phyloP scores from a whole-genome alignment of 768 basidiomycete species.

The Boletales sp. region DNA sequence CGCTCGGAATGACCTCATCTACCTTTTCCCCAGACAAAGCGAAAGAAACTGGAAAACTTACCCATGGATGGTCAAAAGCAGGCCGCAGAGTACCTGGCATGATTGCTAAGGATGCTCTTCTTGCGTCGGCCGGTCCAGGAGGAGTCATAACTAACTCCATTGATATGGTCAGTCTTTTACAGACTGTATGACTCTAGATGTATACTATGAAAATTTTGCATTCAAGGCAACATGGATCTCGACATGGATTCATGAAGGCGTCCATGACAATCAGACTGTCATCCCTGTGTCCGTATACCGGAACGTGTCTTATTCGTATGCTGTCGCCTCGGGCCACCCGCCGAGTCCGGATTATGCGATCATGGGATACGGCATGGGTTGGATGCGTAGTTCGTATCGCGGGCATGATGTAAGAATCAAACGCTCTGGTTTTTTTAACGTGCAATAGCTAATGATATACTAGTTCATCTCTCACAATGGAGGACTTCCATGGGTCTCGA shows the following conservation, averaged over 20 bases:
- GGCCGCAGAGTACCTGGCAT: constrained; percentile 34
- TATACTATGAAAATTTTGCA: not conserved
- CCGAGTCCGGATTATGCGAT: constrained; percentile 23
- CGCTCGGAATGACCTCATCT: constrained; percentile 39
- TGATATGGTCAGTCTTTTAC: constrained; percentile 37
- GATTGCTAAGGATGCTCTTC: constrained; percentile 23
- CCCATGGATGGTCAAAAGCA: constrained; percentile 30
- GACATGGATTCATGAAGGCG: constrained; percentile 33
- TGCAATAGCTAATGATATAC: not conserved
- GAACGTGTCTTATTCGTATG: constrained; percentile 30
- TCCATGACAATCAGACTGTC: constrained; percentile 28
- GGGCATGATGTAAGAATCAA: constrained; percentile 36
- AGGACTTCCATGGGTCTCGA: constrained; percentile 31
- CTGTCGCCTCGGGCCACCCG: constrained; percentile 16
- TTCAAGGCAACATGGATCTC: constrained; percentile 39
- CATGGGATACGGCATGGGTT: constrained; percentile 41
- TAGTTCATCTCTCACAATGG: constrained; percentile 37
- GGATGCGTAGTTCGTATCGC: constrained; percentile 35
- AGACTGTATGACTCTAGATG: too few species aligned
- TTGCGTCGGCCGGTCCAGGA: constrained; percentile 35
- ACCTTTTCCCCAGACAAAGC: constrained; percentile 37
- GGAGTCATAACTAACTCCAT: constrained; percentile 40
- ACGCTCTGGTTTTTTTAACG: not conserved
- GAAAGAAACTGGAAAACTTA: constrained; percentile 27
- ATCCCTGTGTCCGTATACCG: constrained; percentile 30